A percentile compares a stretch with the other conserved stretches of the same genome.
Conservation (phyloP, 2,329 filamentous ascomycete genomes). For the Paraphoma chrysanthemicola region DNA sequence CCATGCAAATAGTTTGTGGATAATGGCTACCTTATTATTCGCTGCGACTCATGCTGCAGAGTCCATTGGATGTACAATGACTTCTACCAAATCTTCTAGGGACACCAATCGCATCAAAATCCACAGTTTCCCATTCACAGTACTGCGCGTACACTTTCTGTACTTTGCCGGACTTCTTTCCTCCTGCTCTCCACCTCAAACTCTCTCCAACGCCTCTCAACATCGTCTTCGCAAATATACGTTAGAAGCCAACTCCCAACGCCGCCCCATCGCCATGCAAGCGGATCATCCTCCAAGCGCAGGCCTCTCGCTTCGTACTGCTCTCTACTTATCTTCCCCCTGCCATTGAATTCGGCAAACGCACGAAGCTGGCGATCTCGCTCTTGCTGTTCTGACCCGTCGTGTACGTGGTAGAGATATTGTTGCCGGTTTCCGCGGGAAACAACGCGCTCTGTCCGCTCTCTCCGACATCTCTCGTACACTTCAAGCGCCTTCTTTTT, state of each 20-base stretch:
- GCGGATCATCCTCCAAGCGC: constrained; percentile 36
- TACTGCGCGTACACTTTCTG: constrained; percentile 24
- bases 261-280: constrained; percentile 48
- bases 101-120: not conserved
- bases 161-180: not conserved
- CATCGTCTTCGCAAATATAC: constrained; percentile 44
- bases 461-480: constrained; percentile 65
- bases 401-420: constrained; percentile 66
- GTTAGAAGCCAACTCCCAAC: constrained; percentile 45
- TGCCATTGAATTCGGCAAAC: constrained; percentile 39
- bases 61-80: too few relatives aligned
- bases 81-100: not conserved
- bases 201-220: constrained; percentile 37
- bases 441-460: constrained; percentile 67
- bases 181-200: constrained; percentile 14
- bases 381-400: constrained; percentile 63
- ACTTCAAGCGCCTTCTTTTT: constrained; percentile 51
- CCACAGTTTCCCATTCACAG: constrained; percentile 11
- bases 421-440: constrained; percentile 67
- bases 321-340: constrained; percentile 23
- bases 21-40: too few relatives aligned
- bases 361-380: constrained; percentile 52
- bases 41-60: too few relatives aligned
- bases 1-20: too few relatives aligned
- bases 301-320: constrained; percentile 29